Conservation (phyloP, 176 grass and related monocot species). For the barley (Hordeum vulgare) region DNA sequence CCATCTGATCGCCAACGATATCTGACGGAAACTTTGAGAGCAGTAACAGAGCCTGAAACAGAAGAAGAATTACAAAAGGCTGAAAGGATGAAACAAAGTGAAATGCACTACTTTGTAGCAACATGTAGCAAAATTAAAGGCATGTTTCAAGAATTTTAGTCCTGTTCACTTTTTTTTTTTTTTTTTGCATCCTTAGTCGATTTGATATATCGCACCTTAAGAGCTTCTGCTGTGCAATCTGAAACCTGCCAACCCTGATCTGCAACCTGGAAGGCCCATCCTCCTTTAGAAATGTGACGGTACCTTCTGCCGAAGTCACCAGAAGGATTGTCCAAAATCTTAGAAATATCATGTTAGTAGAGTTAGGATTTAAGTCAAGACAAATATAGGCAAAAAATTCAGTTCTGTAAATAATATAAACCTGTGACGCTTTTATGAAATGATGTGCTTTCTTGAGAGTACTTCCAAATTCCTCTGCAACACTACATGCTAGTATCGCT, state of each 20-base stretch:
- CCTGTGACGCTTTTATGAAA: conserved; percentile 73
- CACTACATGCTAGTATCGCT: conserved; percentile 57
- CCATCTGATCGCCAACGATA: conserved; percentile 33
- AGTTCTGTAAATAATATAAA: background rate
- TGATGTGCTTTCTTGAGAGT: conserved; percentile 60
- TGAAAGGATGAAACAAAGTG: conserved; percentile 35
- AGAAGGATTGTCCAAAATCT: conserved; percentile 54
- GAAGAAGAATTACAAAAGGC: background rate
- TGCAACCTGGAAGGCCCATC: conserved; percentile 62
- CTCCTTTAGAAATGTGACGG: conserved; percentile 69
- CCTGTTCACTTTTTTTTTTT: background rate
- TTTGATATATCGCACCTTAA: conserved; percentile 43
- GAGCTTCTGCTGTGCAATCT: conserved; percentile 82
- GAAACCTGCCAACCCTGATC: conserved; percentile 74
- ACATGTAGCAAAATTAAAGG: background rate
- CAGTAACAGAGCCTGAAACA: conserved; percentile 53
- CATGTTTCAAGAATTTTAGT: background rate
- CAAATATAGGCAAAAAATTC: conserved; percentile 14
- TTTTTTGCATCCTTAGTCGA: background rate
- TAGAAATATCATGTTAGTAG: conserved; percentile 39
- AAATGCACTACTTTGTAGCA: background rate
- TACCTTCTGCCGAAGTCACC: conserved; percentile 53
- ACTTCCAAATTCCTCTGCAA: conserved; percentile 36
- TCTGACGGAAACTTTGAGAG: conserved; percentile 39
- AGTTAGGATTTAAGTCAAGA: conserved; percentile 17